Evolutionary conservation across 2,329 filamentous ascomycete genomes (phyloP), one percentile per base, ranked within the genome.

Genomic region (Alternaria dauci): DNA sequence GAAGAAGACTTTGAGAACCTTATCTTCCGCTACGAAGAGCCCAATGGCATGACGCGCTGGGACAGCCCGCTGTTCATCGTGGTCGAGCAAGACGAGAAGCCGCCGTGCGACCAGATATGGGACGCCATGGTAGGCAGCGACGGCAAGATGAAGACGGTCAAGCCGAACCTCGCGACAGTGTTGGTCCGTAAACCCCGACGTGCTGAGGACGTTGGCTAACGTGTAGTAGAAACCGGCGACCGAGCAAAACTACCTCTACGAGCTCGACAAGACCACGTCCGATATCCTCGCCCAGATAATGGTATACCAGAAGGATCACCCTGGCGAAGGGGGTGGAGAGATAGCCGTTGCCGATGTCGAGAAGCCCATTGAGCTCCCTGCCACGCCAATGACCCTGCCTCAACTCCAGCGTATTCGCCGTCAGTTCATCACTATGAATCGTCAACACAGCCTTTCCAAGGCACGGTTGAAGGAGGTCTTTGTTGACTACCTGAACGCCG

Each of bases 31-130:
- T 94, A 94, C 75, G 92, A 96, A 78, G 92, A 96, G 79, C 92
- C 92, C 14, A 95, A 94, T 75, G 87, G 89, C 23, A 94, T 94
- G 91, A 89, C 86, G 2, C 83, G 91, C 43, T 96, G 92, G 92
- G 92, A 96, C 76, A 91, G 89, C 55, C 92, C 92, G 1, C 84
- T 95, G 2, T 95, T 94, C 78, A 90, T 90, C 4, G 84, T 95
- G 0, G 85, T 92, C 11, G 91, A 89, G 84, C 89, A 93, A 44
- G 92, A 96, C 74, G 85, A 86, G 57, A 84, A 84, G 58, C 85
- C 85, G n/a, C 88, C 88, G 2, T 90, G 88, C 62, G 87, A 89
- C 48, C 83, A 85, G 58, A 85, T 95, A 58, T 95, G 91, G 92
- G 90, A 94, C 42, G 86, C 88, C 2, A 80, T 95, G 58, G 76